A percentile compares a stretch with the other conserved stretches of the same genome.
Evolutionary conservation across 345 rosid species (phyloP).

Genomic region (Dovyalis caffra): DNA sequence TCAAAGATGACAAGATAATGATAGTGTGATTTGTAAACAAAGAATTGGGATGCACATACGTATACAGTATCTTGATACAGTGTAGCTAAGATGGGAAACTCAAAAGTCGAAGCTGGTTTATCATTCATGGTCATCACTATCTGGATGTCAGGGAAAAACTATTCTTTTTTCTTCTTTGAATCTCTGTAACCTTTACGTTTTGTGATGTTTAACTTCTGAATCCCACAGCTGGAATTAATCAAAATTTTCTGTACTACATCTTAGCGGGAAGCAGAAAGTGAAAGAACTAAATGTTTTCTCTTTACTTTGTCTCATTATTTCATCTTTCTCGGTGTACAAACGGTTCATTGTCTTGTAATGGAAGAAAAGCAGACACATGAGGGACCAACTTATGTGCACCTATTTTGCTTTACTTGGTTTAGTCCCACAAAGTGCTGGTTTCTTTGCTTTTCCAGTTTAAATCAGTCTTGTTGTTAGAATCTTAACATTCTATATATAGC

Average conservation of each 20-base stretch:
- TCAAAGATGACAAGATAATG: not conserved
- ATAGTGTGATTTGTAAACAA: not conserved
- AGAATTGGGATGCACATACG: not conserved
- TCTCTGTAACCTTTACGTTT: not conserved
- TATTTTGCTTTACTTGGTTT: conserved; percentile 20
- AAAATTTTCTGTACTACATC: not conserved
- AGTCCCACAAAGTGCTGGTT: conserved; percentile 3
- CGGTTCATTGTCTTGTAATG: not conserved
- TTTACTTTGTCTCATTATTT: not conserved
- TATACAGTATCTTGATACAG: not conserved
- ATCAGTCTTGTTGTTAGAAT: not conserved
- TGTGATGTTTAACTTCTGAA: not conserved
- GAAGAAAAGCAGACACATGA: not conserved
- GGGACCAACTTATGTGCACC: conserved; percentile 3
- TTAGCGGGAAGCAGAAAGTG: not conserved
- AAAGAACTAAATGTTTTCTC: not conserved
- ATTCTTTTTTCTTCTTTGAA: not conserved
- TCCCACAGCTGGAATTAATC: not conserved
- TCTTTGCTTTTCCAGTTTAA: conserved; percentile 11
- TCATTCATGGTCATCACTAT: not conserved
- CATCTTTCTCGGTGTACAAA: not conserved
- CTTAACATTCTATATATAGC: not conserved
- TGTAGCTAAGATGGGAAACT: not conserved
- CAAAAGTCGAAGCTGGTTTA: not conserved
- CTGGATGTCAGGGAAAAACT: not conserved